Evolutionary conservation across 176 grass and related monocot genomes (phyloP), one percentile per base, ranked within the genome.

Genomic region (Stipa capillata): DNA sequence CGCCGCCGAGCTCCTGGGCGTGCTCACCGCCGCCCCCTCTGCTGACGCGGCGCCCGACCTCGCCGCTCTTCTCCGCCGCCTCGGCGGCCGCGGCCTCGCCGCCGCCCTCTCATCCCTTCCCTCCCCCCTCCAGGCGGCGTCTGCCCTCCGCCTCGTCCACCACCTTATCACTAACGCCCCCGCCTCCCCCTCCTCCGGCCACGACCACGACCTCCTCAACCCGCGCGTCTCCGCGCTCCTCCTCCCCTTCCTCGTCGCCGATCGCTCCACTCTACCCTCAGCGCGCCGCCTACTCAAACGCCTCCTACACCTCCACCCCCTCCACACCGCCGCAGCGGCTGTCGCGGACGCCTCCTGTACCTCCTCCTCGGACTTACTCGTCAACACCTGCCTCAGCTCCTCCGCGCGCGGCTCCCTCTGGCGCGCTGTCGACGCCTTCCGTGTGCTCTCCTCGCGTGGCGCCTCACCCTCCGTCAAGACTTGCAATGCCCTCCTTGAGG

Each of bases 201-300:
- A 52, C 8, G 71, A 15, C 3, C 45, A 78, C 15, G 71, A 82
- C 51, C 77, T 80, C 44, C 94, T 92, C 14, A 63, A 76, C 41
- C 87, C 89, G 2, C 83, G 76, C 5, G 85, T 94, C 79, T 85
- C 90, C 32, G 83, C 82, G 48, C 88, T 88, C 17, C 91, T 92
- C 45, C 80, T 88, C 45, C 56, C 40, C 23, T 93, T 72, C 48
- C 69, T 81, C 48, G 56, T 85, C 42, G 44, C 80, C 77, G 72
- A 85, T 79, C 83, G 84, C 77, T 68, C 88, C 58, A 39, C 89
- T 15, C 49, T 87, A 18, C 89, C 83, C 25, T 85, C 89, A 13
- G 69, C 84, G 36, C 82, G 77, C 16, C 65, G 61, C 61, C 81
- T 83, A 17, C 33, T 88, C 36, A 69, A 84, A 14, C 79, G 81